Conservation (phyloP, 768 basidiomycete genomes). For the Lentinula guzmanii region DNA sequence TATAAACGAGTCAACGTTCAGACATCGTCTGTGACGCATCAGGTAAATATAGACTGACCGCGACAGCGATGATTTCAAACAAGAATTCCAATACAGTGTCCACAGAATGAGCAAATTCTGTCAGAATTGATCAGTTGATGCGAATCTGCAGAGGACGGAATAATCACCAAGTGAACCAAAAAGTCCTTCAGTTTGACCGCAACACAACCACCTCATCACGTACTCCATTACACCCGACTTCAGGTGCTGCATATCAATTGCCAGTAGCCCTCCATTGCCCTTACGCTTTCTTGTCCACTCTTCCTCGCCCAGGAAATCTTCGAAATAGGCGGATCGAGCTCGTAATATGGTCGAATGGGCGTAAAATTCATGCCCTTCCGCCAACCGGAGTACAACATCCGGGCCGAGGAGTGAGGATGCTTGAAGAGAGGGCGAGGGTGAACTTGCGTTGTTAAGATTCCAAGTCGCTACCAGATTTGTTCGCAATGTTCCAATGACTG, state of each 20-base stretch:
- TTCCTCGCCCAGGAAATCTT: slow-evolving; percentile 72
- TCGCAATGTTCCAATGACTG: slow-evolving; percentile 40
- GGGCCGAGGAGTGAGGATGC: slow-evolving; percentile 22
- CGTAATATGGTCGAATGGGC: slow-evolving; percentile 76
- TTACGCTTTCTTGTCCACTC: slow-evolving; percentile 75
- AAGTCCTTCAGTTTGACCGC: slow-evolving; percentile 59
- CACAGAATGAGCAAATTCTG: slow-evolving; percentile 56
- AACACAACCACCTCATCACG: slow-evolving; percentile 73
- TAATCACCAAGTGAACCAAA: slow-evolving; percentile 63
- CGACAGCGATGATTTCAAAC: slow-evolving; percentile 80
- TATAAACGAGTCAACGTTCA: slow-evolving; percentile 30
- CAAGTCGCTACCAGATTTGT: slow-evolving; percentile 44
- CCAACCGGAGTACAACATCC: slow-evolving; percentile 69
- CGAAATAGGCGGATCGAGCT: slow-evolving; percentile 79
- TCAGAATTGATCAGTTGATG: slow-evolving; percentile 2
- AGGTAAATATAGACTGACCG: slow-evolving; percentile 42
- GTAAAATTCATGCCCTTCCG: slow-evolving; percentile 51
- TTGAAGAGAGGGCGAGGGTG: not conserved
- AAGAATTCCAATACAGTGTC: slow-evolving; percentile 83
- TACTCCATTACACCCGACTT: slow-evolving; percentile 68
- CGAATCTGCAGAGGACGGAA: not conserved
- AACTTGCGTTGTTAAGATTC: slow-evolving; percentile 8
- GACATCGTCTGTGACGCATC: not conserved
- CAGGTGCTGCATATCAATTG: slow-evolving; percentile 69
- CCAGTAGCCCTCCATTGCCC: slow-evolving; percentile 42